Evolutionary conservation across 176 grass and related monocot genomes (phyloP).

Genomic region (Musa beccarii): DNA sequence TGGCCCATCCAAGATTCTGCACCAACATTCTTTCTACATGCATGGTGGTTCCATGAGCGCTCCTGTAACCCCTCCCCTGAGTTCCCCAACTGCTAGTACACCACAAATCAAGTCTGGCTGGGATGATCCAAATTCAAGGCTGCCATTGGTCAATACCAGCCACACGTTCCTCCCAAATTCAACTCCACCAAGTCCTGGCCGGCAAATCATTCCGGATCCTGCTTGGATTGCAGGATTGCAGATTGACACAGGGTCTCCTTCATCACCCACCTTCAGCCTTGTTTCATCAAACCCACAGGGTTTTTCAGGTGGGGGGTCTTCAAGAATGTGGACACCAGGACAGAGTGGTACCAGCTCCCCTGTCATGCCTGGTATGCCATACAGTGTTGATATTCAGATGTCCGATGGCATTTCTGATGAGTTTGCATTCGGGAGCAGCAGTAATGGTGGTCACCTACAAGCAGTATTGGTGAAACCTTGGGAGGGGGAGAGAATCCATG

Average conservation of each 20-base stretch:
- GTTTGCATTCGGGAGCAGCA: conserved; percentile 32
- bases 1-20: background rate
- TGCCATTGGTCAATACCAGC: background rate
- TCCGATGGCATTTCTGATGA: conserved; percentile 17
- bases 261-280: conserved; percentile 42
- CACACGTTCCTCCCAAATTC: conserved; percentile 26
- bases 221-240: conserved; percentile 50
- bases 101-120: conserved; percentile 43
- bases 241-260: conserved; percentile 44
- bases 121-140: background rate
- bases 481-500: conserved; percentile 48
- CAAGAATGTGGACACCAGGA: conserved; percentile 28
- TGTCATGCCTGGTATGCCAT: background rate
- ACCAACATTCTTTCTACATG: conserved; percentile 13
- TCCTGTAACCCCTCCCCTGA: conserved; percentile 78
- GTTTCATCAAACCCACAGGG: conserved; percentile 36
- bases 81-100: conserved; percentile 55
- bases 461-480: conserved; percentile 33
- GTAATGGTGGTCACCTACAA: conserved; percentile 23
- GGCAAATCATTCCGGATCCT: conserved; percentile 26
- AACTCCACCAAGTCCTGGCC: conserved; percentile 33
- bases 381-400: conserved; percentile 28
- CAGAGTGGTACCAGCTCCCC: conserved; percentile 39
- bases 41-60: conserved; percentile 74
- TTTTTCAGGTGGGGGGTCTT: conserved; percentile 25